Percentiles rank a stretch among this genome's conserved stretches.
phyloP scores from a whole-genome alignment of 2,329 filamentous ascomycete genomes.

The Apiospora hydei region DNA sequence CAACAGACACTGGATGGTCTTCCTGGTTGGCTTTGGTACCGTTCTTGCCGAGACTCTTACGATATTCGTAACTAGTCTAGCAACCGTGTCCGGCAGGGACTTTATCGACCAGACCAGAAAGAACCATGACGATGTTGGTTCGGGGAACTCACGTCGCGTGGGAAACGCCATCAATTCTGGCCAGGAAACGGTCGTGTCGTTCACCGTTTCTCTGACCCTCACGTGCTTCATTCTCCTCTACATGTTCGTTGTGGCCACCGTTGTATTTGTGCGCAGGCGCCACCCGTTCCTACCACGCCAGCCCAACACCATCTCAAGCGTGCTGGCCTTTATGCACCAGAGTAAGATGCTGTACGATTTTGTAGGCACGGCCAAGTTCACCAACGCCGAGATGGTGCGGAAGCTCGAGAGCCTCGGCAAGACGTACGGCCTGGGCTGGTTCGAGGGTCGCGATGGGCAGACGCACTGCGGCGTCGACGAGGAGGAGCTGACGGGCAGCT shows the following conservation, averaged over 20 bases:
- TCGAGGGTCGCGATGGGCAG: conserved; percentile 74
- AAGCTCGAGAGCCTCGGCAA: conserved; percentile 67
- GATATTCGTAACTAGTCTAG: conserved; percentile 71
- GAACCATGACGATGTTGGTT: conserved; percentile 31
- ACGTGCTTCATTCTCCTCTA: conserved; percentile 71
- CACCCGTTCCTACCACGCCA: conserved; percentile 79
- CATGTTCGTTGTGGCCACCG: conserved; percentile 63
- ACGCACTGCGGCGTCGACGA: conserved; percentile 81
- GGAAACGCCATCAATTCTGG: conserved; percentile 53
- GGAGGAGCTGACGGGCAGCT: conserved; percentile 71
- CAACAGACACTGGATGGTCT: conserved; percentile 71
- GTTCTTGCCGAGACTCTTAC: conserved; percentile 78
- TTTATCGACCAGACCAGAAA: conserved; percentile 53
- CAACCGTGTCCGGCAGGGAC: conserved; percentile 67
- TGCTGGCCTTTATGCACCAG: conserved; percentile 81
- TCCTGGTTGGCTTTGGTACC: conserved; percentile 73
- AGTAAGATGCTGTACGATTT: conserved; percentile 82
- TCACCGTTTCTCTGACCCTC: conserved; percentile 70
- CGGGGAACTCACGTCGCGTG: conserved; percentile 25
- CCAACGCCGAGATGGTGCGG: conserved; percentile 66
- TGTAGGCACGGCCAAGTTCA: conserved; percentile 71
- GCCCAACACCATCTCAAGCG: conserved; percentile 78
- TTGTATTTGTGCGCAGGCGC: conserved; percentile 68
- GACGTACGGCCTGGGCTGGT: conserved; percentile 81
- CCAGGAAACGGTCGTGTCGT: conserved; percentile 68